phyloP scores from a whole-genome alignment of 2,329 filamentous ascomycete species.

The Mariannaea sp. region DNA sequence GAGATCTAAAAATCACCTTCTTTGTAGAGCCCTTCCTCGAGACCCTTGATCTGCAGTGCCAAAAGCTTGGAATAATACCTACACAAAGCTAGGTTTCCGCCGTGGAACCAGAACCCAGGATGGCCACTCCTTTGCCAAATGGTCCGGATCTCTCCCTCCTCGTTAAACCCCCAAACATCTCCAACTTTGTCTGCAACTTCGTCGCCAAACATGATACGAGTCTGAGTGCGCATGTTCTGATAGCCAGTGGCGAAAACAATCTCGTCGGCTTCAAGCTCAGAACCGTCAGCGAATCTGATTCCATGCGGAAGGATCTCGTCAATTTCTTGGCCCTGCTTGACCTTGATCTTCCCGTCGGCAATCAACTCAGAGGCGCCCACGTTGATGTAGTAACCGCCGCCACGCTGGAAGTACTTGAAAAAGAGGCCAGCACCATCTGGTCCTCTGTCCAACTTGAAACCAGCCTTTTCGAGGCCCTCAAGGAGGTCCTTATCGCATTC shows the following conservation, averaged over 20 bases:
- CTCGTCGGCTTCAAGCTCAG: constrained; percentile 62
- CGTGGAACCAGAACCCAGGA: constrained; percentile 69
- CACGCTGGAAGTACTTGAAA: constrained; percentile 67
- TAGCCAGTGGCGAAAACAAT: constrained; percentile 69
- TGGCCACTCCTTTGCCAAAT: constrained; percentile 66
- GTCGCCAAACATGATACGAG: constrained; percentile 65
- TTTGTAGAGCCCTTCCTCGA: constrained; percentile 45
- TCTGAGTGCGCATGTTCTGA: constrained; percentile 69
- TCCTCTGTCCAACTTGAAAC: constrained; percentile 65
- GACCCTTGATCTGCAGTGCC: constrained; percentile 57
- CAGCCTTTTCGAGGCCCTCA: constrained; percentile 55
- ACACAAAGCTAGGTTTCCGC: constrained; percentile 66
- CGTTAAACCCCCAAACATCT: constrained; percentile 67
- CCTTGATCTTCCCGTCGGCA: constrained; percentile 65
- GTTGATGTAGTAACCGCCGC: constrained; percentile 74
- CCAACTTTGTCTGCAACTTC: constrained; percentile 61
- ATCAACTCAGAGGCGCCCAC: constrained; percentile 68
- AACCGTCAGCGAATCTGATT: constrained; percentile 58
- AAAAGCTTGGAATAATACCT: constrained; percentile 62
- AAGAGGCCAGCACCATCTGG: constrained; percentile 62
- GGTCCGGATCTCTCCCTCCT: constrained; percentile 59
- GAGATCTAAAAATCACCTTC: constrained; percentile 41
- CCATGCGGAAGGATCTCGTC: constrained; percentile 52
- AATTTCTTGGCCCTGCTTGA: constrained; percentile 64
- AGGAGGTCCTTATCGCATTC: constrained; percentile 47